These are phyloP conservation scores for Chaetomidium leptoderma DNA, from an alignment of 495 filamentous ascomycete species.

Conservation along the genomic window DNA sequence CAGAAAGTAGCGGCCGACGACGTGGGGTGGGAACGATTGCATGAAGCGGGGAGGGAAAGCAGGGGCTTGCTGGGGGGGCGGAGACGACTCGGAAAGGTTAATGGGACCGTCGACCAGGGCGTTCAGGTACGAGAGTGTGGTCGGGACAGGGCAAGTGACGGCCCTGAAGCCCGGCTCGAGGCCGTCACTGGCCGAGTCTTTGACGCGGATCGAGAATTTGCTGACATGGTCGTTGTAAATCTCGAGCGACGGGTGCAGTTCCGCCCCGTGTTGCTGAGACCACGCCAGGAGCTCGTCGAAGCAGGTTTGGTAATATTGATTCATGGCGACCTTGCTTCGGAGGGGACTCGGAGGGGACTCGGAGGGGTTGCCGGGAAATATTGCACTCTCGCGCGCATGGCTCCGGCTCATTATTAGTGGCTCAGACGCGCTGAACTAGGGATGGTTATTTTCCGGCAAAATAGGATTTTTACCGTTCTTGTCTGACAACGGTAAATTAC, in stretches of 20 bases:
- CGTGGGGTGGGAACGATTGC: slow-evolving; percentile 37
- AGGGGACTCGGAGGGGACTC: too few species aligned
- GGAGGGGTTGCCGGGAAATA: not conserved
- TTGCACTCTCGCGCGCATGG: too few species aligned
- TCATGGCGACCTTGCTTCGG: slow-evolving; percentile 18
- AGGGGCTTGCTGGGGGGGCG: not conserved
- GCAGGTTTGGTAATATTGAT: slow-evolving; percentile 17
- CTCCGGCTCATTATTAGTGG: too few species aligned
- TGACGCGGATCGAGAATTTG: slow-evolving; percentile 43
- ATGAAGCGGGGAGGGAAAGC: slow-evolving; percentile 41
- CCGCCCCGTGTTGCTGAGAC: slow-evolving; percentile 36
- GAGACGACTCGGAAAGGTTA: not conserved
- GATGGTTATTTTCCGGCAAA: too few species aligned
- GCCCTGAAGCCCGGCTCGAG: slow-evolving; percentile 30
- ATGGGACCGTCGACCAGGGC: slow-evolving; percentile 35
- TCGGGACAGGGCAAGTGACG: slow-evolving; percentile 37
- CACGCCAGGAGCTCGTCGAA: slow-evolving; percentile 30
- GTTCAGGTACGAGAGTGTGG: slow-evolving; percentile 45
- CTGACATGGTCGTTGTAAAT: slow-evolving; percentile 43
- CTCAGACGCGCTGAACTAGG: too few species aligned
- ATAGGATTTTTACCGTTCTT: too few species aligned
- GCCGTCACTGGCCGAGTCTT: slow-evolving; percentile 16
- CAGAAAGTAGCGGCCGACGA: slow-evolving; percentile 47
- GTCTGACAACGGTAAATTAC: too few species aligned
- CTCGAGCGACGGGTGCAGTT: slow-evolving; percentile 41